Conservation (phyloP, 202 grass and related monocot genomes). For the Miscanthus sacchariflorus region DNA sequence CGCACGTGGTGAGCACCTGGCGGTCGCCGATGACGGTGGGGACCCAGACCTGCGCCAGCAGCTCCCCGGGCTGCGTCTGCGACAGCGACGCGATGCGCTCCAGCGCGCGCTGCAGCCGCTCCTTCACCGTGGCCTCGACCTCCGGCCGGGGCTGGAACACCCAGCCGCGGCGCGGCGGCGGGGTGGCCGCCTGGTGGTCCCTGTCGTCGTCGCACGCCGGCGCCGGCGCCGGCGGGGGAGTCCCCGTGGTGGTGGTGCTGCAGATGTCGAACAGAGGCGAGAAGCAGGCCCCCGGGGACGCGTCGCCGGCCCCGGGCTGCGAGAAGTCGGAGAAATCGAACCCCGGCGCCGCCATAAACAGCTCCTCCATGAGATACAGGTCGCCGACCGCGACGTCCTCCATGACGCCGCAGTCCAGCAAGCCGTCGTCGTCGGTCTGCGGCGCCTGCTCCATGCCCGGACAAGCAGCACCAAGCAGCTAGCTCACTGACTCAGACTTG, state of each 20-base stretch:
- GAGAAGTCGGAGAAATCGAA: constrained; percentile 61
- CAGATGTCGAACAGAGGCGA: constrained; percentile 66
- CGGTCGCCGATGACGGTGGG: constrained; percentile 70
- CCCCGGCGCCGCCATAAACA: constrained; percentile 49
- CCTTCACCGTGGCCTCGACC: constrained; percentile 45
- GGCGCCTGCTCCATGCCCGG: constrained; percentile 50
- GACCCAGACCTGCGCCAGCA: constrained; percentile 85
- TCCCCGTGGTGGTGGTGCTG: constrained; percentile 40
- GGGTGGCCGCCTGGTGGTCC: not conserved
- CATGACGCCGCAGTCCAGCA: constrained; percentile 23
- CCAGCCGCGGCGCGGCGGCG: constrained; percentile 17
- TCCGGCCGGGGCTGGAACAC: constrained; percentile 33
- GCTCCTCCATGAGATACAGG: constrained; percentile 83
- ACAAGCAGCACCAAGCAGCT: constrained; percentile 13
- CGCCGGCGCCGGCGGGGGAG: constrained; percentile 16
- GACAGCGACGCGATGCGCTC: constrained; percentile 64
- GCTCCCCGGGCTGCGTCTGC: constrained; percentile 56
- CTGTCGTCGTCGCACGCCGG: constrained; percentile 15
- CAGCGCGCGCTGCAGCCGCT: constrained; percentile 70
- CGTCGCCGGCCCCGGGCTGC: constrained; percentile 34
- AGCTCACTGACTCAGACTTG: not conserved
- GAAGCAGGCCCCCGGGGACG: constrained; percentile 38
- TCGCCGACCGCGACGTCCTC: constrained; percentile 50
- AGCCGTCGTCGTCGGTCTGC: constrained; percentile 26
- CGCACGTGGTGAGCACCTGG: constrained; percentile 87